Evolutionary conservation across 1,284 basidiomycete genomes (phyloP), one percentile per base, ranked within the genome.

Genomic region (Cryptococcus deneoformans): DNA sequence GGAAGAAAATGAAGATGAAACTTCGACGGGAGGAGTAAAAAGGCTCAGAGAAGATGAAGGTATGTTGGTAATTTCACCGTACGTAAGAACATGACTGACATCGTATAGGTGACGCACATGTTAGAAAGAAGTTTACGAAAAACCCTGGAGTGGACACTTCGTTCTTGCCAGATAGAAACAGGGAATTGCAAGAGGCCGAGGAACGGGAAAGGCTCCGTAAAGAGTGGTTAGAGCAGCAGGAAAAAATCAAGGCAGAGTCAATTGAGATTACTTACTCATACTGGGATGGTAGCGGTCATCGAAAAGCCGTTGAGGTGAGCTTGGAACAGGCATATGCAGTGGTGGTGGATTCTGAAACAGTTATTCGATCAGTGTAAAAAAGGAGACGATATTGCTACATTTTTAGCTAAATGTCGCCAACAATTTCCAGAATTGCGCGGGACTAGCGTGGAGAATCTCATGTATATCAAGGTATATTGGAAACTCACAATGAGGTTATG

Each of bases 241-340:
- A 75, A 54, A 52, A 61, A 29, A 69, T 71, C n/a, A 76, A 76
- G 57, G 53, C 62, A 36, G 73, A 76, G 50, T 59, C 59, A 1
- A 69, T 76, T 39, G 71, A 76, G 61, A 71, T 77, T 50, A 71
- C 87, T 0, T 99, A 98, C 73, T 96, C 92, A 0, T 99, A 88
- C 77, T 99, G 96, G 96, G 95, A 99, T 72, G 95, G 95, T 5
- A 93, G 88, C 68, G 96, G 96, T 0, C 96, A 99, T 79, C 83
- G 95, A 45, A 97, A 95, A 80, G 87, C 86, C 39, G 94, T 96
- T 14, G 83, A 82, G 68, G 94, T 95, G 72, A 77, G 89, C 81
- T 11, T 43, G 46, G 10, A 24, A 11, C 12, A 36, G 3, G 5
- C 29, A 1, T 0, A 3, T 42, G 16, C 40, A 42, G 12, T 42